Evolutionary conservation across 148 eudicot genomes (phyloP).

Genomic region (Rhododendron griersonianum): DNA sequence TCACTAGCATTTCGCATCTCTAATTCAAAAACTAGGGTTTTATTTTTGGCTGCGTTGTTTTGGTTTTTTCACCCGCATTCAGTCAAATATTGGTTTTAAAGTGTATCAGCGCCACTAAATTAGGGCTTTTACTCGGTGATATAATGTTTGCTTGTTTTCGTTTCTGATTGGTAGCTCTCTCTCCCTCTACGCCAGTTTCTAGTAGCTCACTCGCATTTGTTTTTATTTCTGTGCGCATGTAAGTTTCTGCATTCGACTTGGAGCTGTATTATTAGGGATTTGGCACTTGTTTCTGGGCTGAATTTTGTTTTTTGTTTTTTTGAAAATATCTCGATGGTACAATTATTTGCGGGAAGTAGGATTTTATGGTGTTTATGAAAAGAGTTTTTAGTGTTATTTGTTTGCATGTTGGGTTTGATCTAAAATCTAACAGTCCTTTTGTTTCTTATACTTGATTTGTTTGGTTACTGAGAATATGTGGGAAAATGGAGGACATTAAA

Average conservation of each 20-base stretch:
- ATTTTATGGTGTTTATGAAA: neutral
- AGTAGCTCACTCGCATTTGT: neutral
- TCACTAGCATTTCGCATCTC: neutral
- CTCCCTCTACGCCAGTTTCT: neutral
- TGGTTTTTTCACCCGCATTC: conserved; percentile 6
- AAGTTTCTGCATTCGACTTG: neutral
- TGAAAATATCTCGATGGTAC: neutral
- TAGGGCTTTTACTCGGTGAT: neutral
- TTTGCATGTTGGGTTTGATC: conserved; percentile 1
- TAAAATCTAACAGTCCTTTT: neutral
- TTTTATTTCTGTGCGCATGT: neutral
- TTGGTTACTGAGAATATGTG: neutral
- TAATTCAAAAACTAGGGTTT: neutral
- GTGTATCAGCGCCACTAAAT: neutral
- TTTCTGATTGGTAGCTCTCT: neutral
- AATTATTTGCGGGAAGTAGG: neutral
- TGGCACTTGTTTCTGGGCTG: neutral
- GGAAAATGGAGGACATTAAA: neutral
- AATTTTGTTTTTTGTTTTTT: neutral
- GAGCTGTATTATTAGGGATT: neutral
- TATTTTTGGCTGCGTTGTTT: neutral
- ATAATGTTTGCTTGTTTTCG: neutral
- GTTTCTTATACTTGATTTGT: neutral
- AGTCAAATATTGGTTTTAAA: neutral
- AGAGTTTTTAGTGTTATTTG: neutral